Base-by-base conservation (phyloP, 345 rosid genomes). In the Laguncularia racemosa region DNA sequence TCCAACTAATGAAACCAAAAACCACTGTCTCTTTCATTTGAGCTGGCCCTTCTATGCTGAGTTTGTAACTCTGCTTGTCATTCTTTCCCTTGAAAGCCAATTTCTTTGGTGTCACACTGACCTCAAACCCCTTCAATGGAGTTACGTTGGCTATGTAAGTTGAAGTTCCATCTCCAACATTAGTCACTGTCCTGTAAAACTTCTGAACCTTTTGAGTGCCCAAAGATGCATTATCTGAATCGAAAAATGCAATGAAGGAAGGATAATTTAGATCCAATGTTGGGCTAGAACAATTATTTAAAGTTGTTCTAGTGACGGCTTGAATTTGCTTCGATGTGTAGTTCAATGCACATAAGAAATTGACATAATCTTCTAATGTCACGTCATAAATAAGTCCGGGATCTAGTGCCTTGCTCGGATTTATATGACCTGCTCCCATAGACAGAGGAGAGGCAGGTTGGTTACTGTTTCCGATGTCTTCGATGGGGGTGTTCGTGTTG, bases 351-450 rank as follows among this genome's bases (percentile, higher is more conserved):
- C 90, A 81, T 13, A 81, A 63, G 21, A 78, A 71, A 20, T 66
- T 78, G 19, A 74, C 51, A 33, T 84, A 84, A 51, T 81, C 86
- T 16, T 69, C 53, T 7, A 49, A 20, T 12, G 73, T 68, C 2
- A 69, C 71, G 28, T 84, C 82, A 21, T 81, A 84, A 1, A 81
- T 52, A 13, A 84, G 78, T 0, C 84, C 90, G 0, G 90, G 90
- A 60, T 81, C 76, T 48, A 84, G 4, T 9, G 84, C 90, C 54
- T 76, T 74, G 60, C 72, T 74, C 7, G 86, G 86, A 56, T 76
- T 73, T 16, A 84, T 55, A 11, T 84, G 86, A 20, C 82, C 86
- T 4, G 85, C 71, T 54, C 89, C 89, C 62, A 83, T 76, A 16
- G 69, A 80, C 5, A 76, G 57, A 55, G 84, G 84, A 48, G 50